phyloP scores from a whole-genome alignment of 108 stramenopile genomes.

The Nannochloropsis salina region DNA sequence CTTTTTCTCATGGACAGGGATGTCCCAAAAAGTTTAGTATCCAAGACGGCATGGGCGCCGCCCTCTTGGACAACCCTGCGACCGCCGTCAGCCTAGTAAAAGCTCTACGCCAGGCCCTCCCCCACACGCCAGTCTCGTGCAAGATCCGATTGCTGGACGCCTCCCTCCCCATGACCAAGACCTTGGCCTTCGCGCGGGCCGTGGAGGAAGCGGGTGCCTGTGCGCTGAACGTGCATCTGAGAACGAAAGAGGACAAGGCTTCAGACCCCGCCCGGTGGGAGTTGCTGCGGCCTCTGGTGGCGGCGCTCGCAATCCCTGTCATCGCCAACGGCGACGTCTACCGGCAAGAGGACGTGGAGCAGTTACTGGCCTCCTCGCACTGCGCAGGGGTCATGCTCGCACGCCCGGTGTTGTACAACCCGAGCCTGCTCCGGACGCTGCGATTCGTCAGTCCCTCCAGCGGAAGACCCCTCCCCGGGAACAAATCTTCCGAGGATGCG shows the following conservation, averaged over 20 bases:
- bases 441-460: background rate
- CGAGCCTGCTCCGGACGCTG: constrained; percentile 63
- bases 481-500: background rate
- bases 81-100: constrained; percentile 56
- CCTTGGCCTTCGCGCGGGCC: constrained; percentile 66
- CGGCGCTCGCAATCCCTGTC: constrained; percentile 45
- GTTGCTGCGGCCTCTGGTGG: constrained; percentile 66
- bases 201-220: constrained; percentile 83
- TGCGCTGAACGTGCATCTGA: constrained; percentile 83
- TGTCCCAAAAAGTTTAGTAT: constrained; percentile 88
- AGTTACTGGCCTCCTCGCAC: constrained; percentile 55
- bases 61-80: constrained; percentile 61
- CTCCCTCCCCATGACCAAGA: constrained; percentile 41
- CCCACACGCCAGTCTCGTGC: constrained; percentile 68
- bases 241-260: constrained; percentile 14
- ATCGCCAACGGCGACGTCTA: constrained; percentile 89
- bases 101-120: constrained; percentile 59
- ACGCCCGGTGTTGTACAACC: constrained; percentile 84
- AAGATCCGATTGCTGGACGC: constrained; percentile 84
- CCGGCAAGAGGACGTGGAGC: constrained; percentile 64
- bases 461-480: background rate
- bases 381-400: constrained; percentile 78
- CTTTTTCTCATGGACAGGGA: constrained; percentile 44
- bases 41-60: constrained; percentile 87
- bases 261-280: constrained; percentile 65